A percentile compares a stretch with the other conserved stretches of the same genome.
Conservation (phyloP, 352 stramenopile species). For the Phytopythium aichiense region DNA sequence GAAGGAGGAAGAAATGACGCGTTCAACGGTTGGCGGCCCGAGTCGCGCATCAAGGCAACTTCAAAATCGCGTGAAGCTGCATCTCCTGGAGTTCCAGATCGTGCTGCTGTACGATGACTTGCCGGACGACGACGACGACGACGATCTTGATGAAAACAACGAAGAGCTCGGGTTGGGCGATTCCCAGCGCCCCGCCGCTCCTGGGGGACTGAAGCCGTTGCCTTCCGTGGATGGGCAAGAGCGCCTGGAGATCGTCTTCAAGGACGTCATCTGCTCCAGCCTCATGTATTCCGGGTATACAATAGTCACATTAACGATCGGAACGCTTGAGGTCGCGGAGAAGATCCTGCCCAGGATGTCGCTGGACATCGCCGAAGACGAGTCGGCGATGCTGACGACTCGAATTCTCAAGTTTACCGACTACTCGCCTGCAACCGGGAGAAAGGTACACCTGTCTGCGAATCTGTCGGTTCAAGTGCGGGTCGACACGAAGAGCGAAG, state of each 20-base stretch:
- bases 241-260: constrained; percentile 57
- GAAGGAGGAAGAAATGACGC: constrained; percentile 8
- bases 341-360: constrained; percentile 77
- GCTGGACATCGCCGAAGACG: constrained; percentile 56
- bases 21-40: constrained; percentile 33
- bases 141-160: constrained; percentile 16
- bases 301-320: constrained; percentile 48
- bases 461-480: constrained; percentile 69
- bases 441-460: constrained; percentile 58
- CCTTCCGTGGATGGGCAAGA: constrained; percentile 64
- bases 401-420: constrained; percentile 60
- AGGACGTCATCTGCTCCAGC: constrained; percentile 66
- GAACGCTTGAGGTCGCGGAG: constrained; percentile 61
- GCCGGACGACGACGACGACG: constrained; percentile 43
- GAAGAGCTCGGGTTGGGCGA: constrained; percentile 20
- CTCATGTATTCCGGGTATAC: constrained; percentile 58
- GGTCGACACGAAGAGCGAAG: constrained; percentile 46
- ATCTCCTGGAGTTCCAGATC: constrained; percentile 71
- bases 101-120: constrained; percentile 83
- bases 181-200: constrained; percentile 17
- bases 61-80: constrained; percentile 63
- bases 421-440: constrained; percentile 46
- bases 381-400: constrained; percentile 54
- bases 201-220: constrained; percentile 28
- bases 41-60: constrained; percentile 38